These are phyloP conservation scores for Backusella mclennaniae DNA, from an alignment of 192 early-diverging fungal genomes.

Conservation along the genomic window DNA sequence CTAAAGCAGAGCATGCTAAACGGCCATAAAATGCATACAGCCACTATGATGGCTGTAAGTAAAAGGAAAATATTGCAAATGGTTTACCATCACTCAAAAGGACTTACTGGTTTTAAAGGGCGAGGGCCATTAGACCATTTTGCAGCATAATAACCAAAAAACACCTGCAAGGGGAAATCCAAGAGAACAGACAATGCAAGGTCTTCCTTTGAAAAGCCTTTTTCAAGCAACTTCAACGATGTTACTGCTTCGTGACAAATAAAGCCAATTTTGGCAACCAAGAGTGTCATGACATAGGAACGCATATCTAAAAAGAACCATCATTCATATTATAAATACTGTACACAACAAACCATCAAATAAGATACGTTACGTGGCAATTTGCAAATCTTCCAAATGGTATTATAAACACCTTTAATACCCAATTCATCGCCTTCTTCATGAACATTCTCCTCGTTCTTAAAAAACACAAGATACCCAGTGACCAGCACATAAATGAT, in stretches of 20 bases:
- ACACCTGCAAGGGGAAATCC: slow-evolving; percentile 95
- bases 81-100: neutral
- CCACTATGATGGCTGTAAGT: slow-evolving; percentile 57
- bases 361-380: slow-evolving; percentile 60
- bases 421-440: slow-evolving; percentile 58
- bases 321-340: too few relatives aligned
- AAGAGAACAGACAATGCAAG: slow-evolving; percentile 89
- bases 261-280: slow-evolving; percentile 93
- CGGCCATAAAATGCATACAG: slow-evolving; percentile 87
- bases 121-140: slow-evolving; percentile 88
- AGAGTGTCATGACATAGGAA: slow-evolving; percentile 73
- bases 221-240: slow-evolving; percentile 91
- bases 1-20: slow-evolving; percentile 71
- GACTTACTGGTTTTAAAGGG: slow-evolving; percentile 77
- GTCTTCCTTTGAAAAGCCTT: slow-evolving; percentile 93
- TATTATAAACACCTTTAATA: slow-evolving; percentile 75
- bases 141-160: slow-evolving; percentile 97
- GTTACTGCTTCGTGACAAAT: slow-evolving; percentile 95
- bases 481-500: slow-evolving; percentile 85
- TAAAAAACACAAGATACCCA: slow-evolving; percentile 77
- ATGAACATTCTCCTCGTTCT: slow-evolving; percentile 55
- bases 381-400: slow-evolving; percentile 87
- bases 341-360: neutral
- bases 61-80: neutral
- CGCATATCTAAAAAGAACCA: slow-evolving; percentile 69